phyloP scores from a whole-genome alignment of 2,329 filamentous ascomycete species.

The Pseudocercospora macadamiae region DNA sequence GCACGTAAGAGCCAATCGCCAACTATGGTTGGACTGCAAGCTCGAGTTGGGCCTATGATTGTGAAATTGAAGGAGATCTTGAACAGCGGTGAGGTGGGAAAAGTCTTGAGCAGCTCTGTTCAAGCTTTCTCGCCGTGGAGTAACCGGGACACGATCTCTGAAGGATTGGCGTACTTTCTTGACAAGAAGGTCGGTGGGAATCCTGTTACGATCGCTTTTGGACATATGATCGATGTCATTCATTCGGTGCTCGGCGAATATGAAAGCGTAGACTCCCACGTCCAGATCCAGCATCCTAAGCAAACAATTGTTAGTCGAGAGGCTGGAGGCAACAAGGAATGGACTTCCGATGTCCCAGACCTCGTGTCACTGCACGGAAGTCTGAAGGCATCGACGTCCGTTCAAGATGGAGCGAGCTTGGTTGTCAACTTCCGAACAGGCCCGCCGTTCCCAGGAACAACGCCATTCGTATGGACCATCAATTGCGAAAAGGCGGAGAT shows the following conservation, averaged over 20 bases:
- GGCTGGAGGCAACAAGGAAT: constrained; percentile 4
- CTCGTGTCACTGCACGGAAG: constrained; percentile 30
- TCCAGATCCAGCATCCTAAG: constrained; percentile 28
- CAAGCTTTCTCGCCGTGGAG: constrained; percentile 13
- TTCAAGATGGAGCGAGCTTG: constrained; percentile 24
- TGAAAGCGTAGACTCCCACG: constrained; percentile 19
- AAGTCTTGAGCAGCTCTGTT: constrained; percentile 37
- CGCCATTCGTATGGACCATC: constrained; percentile 31
- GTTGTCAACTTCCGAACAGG: constrained; percentile 24
- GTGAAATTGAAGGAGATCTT: constrained; percentile 49
- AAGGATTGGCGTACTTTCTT: constrained; percentile 30
- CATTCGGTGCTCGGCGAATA: constrained; percentile 32
- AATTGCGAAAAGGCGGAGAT: constrained; percentile 32
- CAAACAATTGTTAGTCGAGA: constrained; percentile 19
- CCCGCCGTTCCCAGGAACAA: constrained; percentile 28
- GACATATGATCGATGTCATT: constrained; percentile 31
- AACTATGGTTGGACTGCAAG: constrained; percentile 55
- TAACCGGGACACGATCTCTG: constrained; percentile 22
- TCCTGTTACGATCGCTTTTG: constrained; percentile 29
- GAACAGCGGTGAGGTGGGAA: constrained; percentile 48
- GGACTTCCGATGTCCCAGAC: constrained; percentile 31
- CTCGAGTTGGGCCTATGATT: constrained; percentile 44
- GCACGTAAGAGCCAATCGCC: constrained; percentile 46
- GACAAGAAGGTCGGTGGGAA: constrained; percentile 32
- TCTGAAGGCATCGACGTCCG: constrained; percentile 15